These are phyloP conservation scores for Heterobasidion parviporum DNA, from an alignment of 1,284 basidiomycete species.

Conservation along the genomic window DNA sequence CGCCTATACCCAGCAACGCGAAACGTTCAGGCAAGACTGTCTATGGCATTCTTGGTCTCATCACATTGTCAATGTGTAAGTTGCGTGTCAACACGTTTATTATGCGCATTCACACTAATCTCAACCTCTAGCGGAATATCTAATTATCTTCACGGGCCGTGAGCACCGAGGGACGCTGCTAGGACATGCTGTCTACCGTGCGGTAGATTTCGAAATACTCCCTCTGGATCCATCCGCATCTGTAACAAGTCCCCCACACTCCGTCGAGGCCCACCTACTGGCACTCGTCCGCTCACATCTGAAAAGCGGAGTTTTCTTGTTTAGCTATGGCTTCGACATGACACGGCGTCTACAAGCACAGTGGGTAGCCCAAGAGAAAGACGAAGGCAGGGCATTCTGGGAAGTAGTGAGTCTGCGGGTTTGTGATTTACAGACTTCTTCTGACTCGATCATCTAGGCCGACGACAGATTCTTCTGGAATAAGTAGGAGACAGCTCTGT, in stretches of 20 bases:
- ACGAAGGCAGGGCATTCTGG: slow-evolving; percentile 57
- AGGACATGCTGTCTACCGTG: slow-evolving; percentile 82
- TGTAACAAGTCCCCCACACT: slow-evolving; percentile 62
- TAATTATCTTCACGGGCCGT: slow-evolving; percentile 84
- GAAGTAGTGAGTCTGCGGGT: slow-evolving; percentile 45
- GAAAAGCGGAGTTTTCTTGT: slow-evolving; percentile 74
- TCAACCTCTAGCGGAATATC: slow-evolving; percentile 71
- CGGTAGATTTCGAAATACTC: slow-evolving; percentile 88
- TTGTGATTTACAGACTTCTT: background rate
- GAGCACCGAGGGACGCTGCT: slow-evolving; percentile 76
- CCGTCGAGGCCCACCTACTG: slow-evolving; percentile 84
- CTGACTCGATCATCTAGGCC: slow-evolving; percentile 36
- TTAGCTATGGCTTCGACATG: slow-evolving; percentile 89
- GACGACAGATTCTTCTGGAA: slow-evolving; percentile 99
- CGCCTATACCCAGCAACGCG: slow-evolving; percentile 40
- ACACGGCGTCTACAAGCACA: slow-evolving; percentile 87
- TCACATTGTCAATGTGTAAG: slow-evolving; percentile 82
- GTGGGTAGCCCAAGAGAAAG: slow-evolving; percentile 44
- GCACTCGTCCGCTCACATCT: slow-evolving; percentile 85
- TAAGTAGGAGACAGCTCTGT: slow-evolving; percentile 42
- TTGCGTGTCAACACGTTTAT: slow-evolving; percentile 10
- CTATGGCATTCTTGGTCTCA: slow-evolving; percentile 83
- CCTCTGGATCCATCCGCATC: slow-evolving; percentile 71
- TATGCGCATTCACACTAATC: slow-evolving; percentile 5
- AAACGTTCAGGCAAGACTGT: slow-evolving; percentile 53